A percentile compares a stretch with the other conserved stretches of the same genome.
Conservation (phyloP, 1,284 basidiomycete species). For the Sphagnurus paluster region DNA sequence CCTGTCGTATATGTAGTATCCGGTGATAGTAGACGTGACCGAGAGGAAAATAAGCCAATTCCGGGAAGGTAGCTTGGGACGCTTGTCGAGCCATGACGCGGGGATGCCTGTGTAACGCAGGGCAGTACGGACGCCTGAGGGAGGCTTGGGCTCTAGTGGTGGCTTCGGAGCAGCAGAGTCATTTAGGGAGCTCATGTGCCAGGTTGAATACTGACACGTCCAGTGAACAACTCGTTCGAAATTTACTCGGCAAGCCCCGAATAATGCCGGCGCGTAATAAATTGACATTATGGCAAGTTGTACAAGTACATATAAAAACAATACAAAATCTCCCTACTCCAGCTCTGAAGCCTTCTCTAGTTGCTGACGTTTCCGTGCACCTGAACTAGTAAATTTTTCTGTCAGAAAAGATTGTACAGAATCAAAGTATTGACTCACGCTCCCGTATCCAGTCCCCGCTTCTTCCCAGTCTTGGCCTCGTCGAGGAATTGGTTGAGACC, state of each 20-base stretch:
- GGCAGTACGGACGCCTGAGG: slow-evolving; percentile 51
- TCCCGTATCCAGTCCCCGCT: slow-evolving; percentile 81
- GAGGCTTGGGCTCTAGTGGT: slow-evolving; percentile 14
- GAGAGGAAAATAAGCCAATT: slow-evolving; percentile 94
- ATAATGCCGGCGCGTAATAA: background rate
- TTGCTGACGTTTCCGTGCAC: slow-evolving; percentile 72
- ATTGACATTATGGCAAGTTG: background rate
- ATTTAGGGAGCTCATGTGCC: slow-evolving; percentile 23
- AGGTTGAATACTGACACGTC: background rate
- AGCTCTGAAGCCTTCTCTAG: slow-evolving; percentile 65
- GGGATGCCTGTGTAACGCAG: slow-evolving; percentile 71
- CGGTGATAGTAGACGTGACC: slow-evolving; percentile 68
- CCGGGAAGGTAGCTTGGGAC: slow-evolving; percentile 81
- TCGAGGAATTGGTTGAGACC: slow-evolving; percentile 97
- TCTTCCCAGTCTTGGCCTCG: slow-evolving; percentile 92
- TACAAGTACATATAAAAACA: slow-evolving; percentile 14
- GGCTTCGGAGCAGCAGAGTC: slow-evolving; percentile 10
- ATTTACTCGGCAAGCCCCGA: slow-evolving; percentile 17
- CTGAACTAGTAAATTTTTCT: slow-evolving; percentile 39
- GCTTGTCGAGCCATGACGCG: slow-evolving; percentile 69
- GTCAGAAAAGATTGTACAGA: slow-evolving; percentile 16
- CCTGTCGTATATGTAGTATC: slow-evolving; percentile 85
- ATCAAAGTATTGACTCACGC: slow-evolving; percentile 55
- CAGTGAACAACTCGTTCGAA: background rate
- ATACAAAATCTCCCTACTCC: slow-evolving; percentile 34